Evolutionary conservation across 2,329 filamentous ascomycete species (phyloP).

Genomic region (Xylariaceae sp.): DNA sequence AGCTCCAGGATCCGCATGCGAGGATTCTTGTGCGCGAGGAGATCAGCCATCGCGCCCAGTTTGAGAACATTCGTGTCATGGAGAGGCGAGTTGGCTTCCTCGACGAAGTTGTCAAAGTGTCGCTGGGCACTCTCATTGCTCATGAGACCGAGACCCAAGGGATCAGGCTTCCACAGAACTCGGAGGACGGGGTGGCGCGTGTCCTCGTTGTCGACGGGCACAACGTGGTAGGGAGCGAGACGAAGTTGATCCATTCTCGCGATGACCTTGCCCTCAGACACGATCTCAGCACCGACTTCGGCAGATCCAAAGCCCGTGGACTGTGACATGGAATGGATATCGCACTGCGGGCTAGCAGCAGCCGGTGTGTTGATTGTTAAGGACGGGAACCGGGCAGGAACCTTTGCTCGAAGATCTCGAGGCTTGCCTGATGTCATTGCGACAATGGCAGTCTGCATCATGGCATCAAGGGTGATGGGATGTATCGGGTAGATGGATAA

Average conservation of each 20-base stretch:
- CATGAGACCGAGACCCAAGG: neutral
- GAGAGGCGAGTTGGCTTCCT: neutral
- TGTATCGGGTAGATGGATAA: slow-evolving; percentile 9
- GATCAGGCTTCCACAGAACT: slow-evolving; percentile 16
- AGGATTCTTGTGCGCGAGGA: slow-evolving; percentile 24
- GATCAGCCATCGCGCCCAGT: slow-evolving; percentile 6
- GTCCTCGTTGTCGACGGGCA: neutral
- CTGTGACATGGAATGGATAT: no score
- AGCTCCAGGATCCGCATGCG: slow-evolving; percentile 13
- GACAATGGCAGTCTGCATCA: slow-evolving; percentile 10
- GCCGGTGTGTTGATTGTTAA: no score
- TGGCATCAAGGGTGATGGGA: slow-evolving; percentile 19
- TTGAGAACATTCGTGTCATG: no score
- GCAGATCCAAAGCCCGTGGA: neutral
- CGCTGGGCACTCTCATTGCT: neutral
- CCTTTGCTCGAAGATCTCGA: slow-evolving; percentile 14
- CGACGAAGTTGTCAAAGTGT: neutral
- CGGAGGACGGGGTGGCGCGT: slow-evolving; percentile 12
- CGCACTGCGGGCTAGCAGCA: no score
- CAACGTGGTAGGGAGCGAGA: neutral
- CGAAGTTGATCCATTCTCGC: neutral
- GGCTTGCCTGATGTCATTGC: slow-evolving; percentile 9
- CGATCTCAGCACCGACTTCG: neutral
- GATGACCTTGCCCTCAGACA: neutral
- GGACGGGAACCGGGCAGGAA: no score